These are phyloP conservation scores for Bacterosira constricta DNA, from an alignment of 108 stramenopile species.

Conservation along the genomic window DNA sequence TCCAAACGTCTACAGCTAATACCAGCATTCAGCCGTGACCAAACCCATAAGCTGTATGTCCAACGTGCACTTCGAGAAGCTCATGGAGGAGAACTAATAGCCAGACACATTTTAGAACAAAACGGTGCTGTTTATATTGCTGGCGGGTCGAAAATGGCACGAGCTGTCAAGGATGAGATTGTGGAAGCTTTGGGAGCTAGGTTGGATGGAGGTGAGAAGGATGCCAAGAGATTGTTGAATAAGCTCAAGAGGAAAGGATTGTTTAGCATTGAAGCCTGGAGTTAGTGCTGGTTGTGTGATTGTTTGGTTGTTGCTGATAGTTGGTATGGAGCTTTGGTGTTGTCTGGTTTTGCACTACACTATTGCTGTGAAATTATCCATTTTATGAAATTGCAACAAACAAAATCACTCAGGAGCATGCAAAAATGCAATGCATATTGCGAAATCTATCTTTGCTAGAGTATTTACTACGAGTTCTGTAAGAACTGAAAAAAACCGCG, in stretches of 20 bases:
- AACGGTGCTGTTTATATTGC: constrained; percentile 81
- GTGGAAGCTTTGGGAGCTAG: constrained; percentile 51
- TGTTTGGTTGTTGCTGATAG: too few species aligned
- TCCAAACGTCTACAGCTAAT: constrained; percentile 46
- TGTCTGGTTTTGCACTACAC: too few species aligned
- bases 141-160: constrained; percentile 86
- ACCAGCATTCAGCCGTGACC: constrained; percentile 80
- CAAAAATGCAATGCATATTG: too few species aligned
- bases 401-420: too few species aligned
- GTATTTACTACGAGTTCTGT: too few species aligned
- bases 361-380: too few species aligned
- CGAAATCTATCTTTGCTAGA: too few species aligned
- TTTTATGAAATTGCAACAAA: too few species aligned
- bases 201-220: constrained; percentile 45
- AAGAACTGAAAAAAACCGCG: too few species aligned
- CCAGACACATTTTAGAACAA: constrained; percentile 59
- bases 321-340: too few species aligned
- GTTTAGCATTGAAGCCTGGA: constrained; percentile 83
- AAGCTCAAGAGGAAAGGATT: constrained; percentile 49
- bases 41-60: constrained; percentile 76
- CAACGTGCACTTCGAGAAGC: constrained; percentile 72
- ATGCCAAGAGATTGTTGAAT: constrained; percentile 47
- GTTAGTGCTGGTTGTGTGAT: too few species aligned
- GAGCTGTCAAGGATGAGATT: constrained; percentile 77
- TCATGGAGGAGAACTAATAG: constrained; percentile 55